phyloP scores from a whole-genome alignment of 2,329 filamentous ascomycete genomes.

The Fusarium caatingaense region DNA sequence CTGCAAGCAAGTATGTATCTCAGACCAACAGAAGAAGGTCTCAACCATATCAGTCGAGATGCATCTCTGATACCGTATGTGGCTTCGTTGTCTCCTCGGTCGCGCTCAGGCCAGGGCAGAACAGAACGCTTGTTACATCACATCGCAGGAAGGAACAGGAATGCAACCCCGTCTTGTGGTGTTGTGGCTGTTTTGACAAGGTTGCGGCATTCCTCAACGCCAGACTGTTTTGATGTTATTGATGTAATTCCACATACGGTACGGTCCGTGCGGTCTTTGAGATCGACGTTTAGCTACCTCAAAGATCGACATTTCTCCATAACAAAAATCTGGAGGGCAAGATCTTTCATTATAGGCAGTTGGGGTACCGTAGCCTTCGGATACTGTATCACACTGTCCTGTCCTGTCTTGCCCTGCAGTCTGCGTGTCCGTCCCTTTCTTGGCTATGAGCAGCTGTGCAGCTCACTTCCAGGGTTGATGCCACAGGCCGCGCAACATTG shows the following conservation, averaged over 20 bases:
- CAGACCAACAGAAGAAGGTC: conserved; percentile 8
- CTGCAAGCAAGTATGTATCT: conserved; percentile 1
- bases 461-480: conserved; percentile 11
- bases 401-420: neutral
- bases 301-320: conserved; percentile 28
- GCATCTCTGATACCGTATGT: conserved; percentile 16
- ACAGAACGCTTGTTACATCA: conserved; percentile 8
- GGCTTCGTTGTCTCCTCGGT: conserved; percentile 22
- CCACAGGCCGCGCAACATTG: neutral
- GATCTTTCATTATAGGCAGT: conserved; percentile 1
- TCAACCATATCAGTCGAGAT: conserved; percentile 29
- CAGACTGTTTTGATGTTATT: conserved; percentile 10
- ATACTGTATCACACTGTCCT: conserved; percentile 4
- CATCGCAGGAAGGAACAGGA: conserved; percentile 11
- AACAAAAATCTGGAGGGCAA: conserved; percentile 14
- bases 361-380: neutral
- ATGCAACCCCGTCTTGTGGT: conserved; percentile 29
- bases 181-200: conserved; percentile 26
- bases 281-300: conserved; percentile 33
- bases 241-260: conserved; percentile 27
- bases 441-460: neutral
- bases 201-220: conserved; percentile 30
- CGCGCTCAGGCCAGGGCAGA: neutral
- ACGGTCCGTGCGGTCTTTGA: conserved; percentile 39
- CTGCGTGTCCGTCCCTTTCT: neutral